A percentile compares a stretch with the other conserved stretches of the same genome.
Evolutionary conservation across 2,329 filamentous ascomycete species (phyloP).

Genomic region (Dactylonectria estremocensis): DNA sequence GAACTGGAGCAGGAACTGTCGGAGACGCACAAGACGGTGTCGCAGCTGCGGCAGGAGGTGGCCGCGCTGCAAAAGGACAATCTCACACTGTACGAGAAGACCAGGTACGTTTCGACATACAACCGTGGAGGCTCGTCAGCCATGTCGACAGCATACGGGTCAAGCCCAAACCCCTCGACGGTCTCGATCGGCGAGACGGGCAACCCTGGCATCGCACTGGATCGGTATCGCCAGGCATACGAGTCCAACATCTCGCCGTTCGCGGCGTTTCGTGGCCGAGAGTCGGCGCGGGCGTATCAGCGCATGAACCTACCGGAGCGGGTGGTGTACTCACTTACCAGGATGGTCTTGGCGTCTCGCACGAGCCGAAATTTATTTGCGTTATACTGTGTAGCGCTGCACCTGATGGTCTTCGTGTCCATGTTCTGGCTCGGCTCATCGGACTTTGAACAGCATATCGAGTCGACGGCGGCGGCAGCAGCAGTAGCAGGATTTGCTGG

Average conservation of each 20-base stretch:
- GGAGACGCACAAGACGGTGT: conserved; percentile 85
- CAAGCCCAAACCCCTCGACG: conserved; percentile 83
- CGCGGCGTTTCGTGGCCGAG: conserved; percentile 93
- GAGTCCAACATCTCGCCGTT: conserved; percentile 97
- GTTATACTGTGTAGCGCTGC: conserved; percentile 89
- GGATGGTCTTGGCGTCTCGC: conserved; percentile 90
- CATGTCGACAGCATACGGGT: conserved; percentile 76
- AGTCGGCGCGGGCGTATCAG: conserved; percentile 91
- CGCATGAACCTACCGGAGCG: conserved; percentile 94
- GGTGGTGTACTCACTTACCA: conserved; percentile 89
- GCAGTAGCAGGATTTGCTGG: conserved; percentile 52
- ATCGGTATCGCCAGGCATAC: conserved; percentile 92
- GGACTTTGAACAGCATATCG: conserved; percentile 75
- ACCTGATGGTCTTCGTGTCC: conserved; percentile 88
- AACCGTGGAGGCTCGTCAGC: conserved; percentile 77
- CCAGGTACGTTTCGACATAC: conserved; percentile 94
- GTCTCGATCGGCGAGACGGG: conserved; percentile 71
- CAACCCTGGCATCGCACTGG: conserved; percentile 77
- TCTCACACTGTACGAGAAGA: conserved; percentile 96
- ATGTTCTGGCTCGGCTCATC: conserved; percentile 86
- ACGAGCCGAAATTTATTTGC: conserved; percentile 96
- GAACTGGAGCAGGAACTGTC: conserved; percentile 93
- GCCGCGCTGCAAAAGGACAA: conserved; percentile 96
- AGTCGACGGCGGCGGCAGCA: conserved; percentile 62
- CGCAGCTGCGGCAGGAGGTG: conserved; percentile 90